Conservation (phyloP, 129 eudicot genomes). For the Gnaphalium uliginosum region DNA sequence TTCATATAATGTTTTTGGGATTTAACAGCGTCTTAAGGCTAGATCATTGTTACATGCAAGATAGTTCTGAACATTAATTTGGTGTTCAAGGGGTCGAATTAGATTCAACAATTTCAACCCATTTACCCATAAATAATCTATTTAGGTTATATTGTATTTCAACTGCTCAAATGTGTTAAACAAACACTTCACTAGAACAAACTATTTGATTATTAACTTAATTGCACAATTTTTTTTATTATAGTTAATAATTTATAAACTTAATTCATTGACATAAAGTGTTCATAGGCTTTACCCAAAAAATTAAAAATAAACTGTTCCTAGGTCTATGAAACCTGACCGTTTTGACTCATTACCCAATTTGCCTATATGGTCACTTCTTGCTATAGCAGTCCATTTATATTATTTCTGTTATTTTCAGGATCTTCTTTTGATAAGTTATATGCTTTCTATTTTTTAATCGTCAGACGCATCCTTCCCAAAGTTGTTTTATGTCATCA, state of each 20-base stretch:
- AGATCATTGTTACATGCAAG: background rate
- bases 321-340: background rate
- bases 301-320: too few relatives aligned
- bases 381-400: background rate
- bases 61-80: background rate
- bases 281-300: too few relatives aligned
- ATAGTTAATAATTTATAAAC: background rate
- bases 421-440: slow-evolving; percentile 16
- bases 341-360: background rate
- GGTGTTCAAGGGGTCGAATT: background rate
- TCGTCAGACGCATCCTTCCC: slow-evolving; percentile 83
- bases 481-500: slow-evolving; percentile 83
- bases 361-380: slow-evolving; percentile 10
- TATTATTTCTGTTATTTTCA: background rate
- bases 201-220: background rate
- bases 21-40: background rate
- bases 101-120: background rate
- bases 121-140: background rate
- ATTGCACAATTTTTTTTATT: background rate
- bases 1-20: slow-evolving; percentile 3
- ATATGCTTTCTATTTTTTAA: slow-evolving; percentile 13
- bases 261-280: background rate
- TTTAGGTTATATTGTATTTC: background rate
- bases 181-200: background rate
- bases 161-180: background rate